phyloP scores from a whole-genome alignment of 164 flowering plant species.

The Chimonanthus praecox region DNA sequence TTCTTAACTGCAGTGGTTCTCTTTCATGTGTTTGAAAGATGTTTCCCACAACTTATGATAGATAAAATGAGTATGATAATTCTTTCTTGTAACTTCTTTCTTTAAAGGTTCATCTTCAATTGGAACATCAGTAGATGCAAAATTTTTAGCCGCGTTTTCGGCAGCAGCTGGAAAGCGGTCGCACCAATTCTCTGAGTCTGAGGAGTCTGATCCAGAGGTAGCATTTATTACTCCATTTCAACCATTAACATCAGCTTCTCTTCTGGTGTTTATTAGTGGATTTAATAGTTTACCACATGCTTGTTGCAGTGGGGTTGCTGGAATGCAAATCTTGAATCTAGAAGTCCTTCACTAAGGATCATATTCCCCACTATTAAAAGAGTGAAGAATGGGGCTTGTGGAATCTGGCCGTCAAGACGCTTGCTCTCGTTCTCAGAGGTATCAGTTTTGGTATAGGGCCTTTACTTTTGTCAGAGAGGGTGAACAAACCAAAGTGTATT shows the following conservation, averaged over 20 bases:
- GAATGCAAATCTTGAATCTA: constrained; percentile 68
- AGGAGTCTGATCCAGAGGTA: constrained; percentile 97
- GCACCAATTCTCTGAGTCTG: constrained; percentile 46
- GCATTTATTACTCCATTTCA: neutral
- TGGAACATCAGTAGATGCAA: constrained; percentile 64
- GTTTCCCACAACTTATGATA: neutral
- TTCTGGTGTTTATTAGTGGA: neutral
- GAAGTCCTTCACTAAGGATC: constrained; percentile 65
- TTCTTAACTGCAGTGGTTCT: neutral
- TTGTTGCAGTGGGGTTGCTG: constrained; percentile 82
- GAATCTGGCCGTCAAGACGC: constrained; percentile 56
- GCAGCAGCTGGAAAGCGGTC: constrained; percentile 80
- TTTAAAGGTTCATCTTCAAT: constrained; percentile 73
- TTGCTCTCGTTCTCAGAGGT: constrained; percentile 91
- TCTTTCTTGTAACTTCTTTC: neutral
- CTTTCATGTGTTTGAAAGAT: neutral
- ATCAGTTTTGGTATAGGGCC: constrained; percentile 4
- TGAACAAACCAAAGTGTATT: neutral
- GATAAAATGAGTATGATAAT: neutral
- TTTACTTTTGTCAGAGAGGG: neutral
- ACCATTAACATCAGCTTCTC: neutral
- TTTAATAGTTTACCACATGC: neutral
- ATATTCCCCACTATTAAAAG: constrained; percentile 76
- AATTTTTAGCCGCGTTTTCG: constrained; percentile 83
- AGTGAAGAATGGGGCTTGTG: constrained; percentile 55